Conservation (phyloP, 352 stramenopile genomes). For the Globisporangium heterothallicum region DNA sequence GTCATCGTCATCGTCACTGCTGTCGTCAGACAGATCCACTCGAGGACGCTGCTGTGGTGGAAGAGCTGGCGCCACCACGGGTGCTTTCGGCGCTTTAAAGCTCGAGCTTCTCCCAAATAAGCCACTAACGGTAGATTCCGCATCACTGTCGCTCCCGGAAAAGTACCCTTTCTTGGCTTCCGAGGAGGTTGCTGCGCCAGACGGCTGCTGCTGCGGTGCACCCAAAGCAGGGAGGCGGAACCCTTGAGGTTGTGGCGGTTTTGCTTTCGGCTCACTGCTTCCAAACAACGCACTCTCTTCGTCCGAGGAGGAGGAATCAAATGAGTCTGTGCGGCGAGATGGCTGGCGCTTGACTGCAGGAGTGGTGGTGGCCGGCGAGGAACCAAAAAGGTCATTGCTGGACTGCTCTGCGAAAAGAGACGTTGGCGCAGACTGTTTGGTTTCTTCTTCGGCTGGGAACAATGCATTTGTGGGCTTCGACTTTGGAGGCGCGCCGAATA, state of each 20-base stretch:
- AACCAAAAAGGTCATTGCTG: conserved; percentile 31
- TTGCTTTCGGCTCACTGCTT: conserved; percentile 5
- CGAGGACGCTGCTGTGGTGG: conserved; percentile 21
- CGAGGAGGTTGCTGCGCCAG: not conserved
- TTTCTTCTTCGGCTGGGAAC: conserved; percentile 23
- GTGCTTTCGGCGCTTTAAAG: conserved; percentile 5
- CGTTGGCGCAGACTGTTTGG: conserved; percentile 16
- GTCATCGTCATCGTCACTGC: conserved; percentile 28
- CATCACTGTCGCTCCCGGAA: conserved; percentile 42
- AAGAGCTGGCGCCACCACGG: not conserved
- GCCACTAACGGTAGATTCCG: conserved; percentile 41
- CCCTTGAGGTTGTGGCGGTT: conserved; percentile 21
- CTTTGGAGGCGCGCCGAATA: conserved; percentile 41
- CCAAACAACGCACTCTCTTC: conserved; percentile 22
- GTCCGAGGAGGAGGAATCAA: conserved; percentile 20
- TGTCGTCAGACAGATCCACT: conserved; percentile 37
- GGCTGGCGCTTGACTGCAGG: conserved; percentile 5
- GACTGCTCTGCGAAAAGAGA: conserved; percentile 35
- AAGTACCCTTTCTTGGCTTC: conserved; percentile 19
- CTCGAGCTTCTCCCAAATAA: conserved; percentile 27
- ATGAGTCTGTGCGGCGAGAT: conserved; percentile 14
- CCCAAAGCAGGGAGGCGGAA: conserved; percentile 22
- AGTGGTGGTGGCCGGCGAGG: not conserved
- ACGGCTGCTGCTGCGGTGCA: not conserved
- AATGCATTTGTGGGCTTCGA: conserved; percentile 2